Evolutionary conservation across 768 basidiomycete genomes (phyloP), one percentile per base, ranked within the genome.

Genomic region (Psilocybe cubensis): DNA sequence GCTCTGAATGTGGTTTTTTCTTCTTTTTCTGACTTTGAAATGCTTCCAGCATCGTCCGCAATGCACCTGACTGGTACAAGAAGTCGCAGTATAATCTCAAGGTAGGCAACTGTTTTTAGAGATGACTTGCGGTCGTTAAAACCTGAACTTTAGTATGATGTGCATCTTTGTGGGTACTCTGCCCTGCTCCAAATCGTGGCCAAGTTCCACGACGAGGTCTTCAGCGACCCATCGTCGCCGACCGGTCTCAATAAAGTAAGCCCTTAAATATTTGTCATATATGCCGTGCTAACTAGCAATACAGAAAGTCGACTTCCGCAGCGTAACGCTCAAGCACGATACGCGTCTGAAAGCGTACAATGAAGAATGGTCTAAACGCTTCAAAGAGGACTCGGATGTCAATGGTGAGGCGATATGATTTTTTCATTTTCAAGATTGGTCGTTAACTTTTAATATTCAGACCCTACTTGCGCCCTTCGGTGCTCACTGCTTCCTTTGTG

Each of bases 111-210:
- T 21, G 18, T 31, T 25, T 43, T 20, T 24, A 1, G 18, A 17
- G 27, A n/a, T 23, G 20, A 21, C 12, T 9, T 41, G 27, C 11
- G 4, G 14, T 18, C 12, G 21, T 38, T 49, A 47, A n/a, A 21
- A 25, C 17, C 9, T 42, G 25, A 3, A 14, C 17, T 17, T 18
- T 52, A 91, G 88, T 88, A 86, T 64, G 90, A 92, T 63, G 74
- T 92, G 43, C 89, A 92, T 58, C 74, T 92, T 23, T 92, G 88
- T 63, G 87, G 81, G 21, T 89, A 92, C 64, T 85, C 89, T 1
- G 80, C 81, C 12, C 75, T 92, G 29, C 71, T 92, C 43, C 83
- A 85, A 33, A 85, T 92, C 44, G 83, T 92, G 6, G 83, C 86
- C 12, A 80, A 79, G 29, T 92, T 91, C 75, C 90, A 91, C 58